Conservation (phyloP, 2,329 filamentous ascomycete genomes). For the Hymenoscyphus infarciens region DNA sequence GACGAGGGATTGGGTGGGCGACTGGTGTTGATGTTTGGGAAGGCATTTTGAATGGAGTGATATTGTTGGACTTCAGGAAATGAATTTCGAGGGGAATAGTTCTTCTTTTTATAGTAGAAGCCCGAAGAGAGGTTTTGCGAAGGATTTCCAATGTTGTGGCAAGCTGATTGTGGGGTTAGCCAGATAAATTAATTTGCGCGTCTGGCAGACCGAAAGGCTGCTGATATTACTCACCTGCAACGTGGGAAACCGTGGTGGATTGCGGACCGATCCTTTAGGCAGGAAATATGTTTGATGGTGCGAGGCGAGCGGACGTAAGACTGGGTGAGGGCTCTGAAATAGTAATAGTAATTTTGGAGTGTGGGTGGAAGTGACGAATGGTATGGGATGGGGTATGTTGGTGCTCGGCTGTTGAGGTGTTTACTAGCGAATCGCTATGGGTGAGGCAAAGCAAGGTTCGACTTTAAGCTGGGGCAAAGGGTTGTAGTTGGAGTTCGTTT, state of each 20-base stretch:
- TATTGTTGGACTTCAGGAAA: conserved; percentile 5
- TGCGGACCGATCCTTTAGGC: conserved; percentile 5
- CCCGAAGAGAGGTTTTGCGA: background rate
- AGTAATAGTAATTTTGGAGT: background rate
- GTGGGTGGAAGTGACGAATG: conserved; percentile 2
- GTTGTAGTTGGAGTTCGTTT: background rate
- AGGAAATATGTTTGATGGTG: background rate
- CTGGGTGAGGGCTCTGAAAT: background rate
- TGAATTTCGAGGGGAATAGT: background rate
- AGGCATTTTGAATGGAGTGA: conserved; percentile 26
- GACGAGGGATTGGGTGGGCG: conserved; percentile 39
- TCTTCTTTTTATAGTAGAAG: background rate
- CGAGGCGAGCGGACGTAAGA: background rate
- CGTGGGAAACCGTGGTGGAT: background rate
- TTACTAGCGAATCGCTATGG: conserved; percentile 1
- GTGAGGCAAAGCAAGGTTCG: background rate
- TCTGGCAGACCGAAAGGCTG: background rate
- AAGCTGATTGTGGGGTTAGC: conserved; percentile 7
- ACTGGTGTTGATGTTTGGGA: conserved; percentile 32
- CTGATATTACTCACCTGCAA: conserved; percentile 6
- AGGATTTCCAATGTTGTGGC: conserved; percentile 1
- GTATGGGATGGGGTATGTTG: background rate
- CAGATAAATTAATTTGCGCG: background rate
- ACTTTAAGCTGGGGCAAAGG: background rate
- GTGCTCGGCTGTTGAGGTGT: background rate